phyloP scores from a whole-genome alignment of 1,284 basidiomycete genomes.

The Austroboletus olivaceoglutinosus region DNA sequence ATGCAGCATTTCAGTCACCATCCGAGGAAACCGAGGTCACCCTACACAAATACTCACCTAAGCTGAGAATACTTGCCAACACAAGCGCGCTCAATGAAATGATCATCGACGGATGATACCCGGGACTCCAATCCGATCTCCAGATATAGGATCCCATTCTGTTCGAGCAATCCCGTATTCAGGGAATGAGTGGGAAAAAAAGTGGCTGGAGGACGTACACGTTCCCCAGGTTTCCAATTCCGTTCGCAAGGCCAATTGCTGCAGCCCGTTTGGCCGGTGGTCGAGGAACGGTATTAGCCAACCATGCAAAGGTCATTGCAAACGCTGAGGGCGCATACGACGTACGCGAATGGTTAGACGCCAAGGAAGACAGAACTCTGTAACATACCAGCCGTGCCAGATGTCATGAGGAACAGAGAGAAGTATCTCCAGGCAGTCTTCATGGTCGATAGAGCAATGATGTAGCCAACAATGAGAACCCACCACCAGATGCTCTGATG shows the following conservation, averaged over 20 bases:
- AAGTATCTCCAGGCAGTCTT: not conserved
- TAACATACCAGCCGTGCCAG: not conserved
- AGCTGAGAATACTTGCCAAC: conserved; percentile 38
- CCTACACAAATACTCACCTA: conserved; percentile 33
- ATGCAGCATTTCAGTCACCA: not conserved
- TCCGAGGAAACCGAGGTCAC: too few species aligned
- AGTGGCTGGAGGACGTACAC: not conserved
- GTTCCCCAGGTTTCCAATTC: not conserved
- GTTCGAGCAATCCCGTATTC: not conserved
- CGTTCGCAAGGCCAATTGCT: not conserved
- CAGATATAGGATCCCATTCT: conserved; percentile 56
- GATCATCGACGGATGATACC: conserved; percentile 54
- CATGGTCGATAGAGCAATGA: not conserved
- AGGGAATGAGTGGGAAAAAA: not conserved
- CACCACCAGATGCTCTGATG: not conserved
- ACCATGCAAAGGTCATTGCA: not conserved
- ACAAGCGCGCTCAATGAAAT: conserved; percentile 45
- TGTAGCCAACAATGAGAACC: not conserved
- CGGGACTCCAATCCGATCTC: conserved; percentile 48
- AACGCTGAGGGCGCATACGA: not conserved
- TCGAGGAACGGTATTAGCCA: not conserved
- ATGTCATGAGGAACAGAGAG: not conserved
- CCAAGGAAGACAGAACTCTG: not conserved
- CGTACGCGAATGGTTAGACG: not conserved
- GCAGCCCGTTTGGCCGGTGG: not conserved